Percentiles rank a stretch among this genome's conserved stretches.
Conservation (phyloP, 208 protist species). For the Strigomonas galati region DNA sequence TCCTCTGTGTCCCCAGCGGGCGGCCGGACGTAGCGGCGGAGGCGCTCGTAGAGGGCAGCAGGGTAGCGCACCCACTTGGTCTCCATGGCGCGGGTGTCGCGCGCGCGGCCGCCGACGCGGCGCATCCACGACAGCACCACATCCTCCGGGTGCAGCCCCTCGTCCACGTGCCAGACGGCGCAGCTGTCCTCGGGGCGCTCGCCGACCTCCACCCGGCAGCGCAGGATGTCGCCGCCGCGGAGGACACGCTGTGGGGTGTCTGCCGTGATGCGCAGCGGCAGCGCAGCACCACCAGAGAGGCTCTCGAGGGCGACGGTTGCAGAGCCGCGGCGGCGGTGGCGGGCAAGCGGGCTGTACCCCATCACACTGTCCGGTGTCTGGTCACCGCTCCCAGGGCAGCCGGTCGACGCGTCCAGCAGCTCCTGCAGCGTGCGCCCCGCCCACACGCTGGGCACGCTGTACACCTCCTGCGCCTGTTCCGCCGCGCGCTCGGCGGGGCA, state of each 20-base stretch:
- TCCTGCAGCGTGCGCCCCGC: conserved; percentile 26
- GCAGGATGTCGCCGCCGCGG: conserved; percentile 36
- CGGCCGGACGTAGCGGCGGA: conserved; percentile 15
- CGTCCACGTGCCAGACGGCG: conserved; percentile 46
- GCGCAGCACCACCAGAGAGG: background rate
- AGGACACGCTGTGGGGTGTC: conserved; percentile 28
- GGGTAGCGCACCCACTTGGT: conserved; percentile 45
- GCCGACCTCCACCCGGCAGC: conserved; percentile 7
- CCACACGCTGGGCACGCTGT: conserved; percentile 31
- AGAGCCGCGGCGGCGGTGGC: background rate
- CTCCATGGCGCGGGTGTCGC: conserved; percentile 34
- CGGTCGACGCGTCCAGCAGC: conserved; percentile 20
- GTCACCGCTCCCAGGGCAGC: background rate
- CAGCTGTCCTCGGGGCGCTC: background rate
- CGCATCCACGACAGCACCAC: conserved; percentile 51
- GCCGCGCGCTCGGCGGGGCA: background rate
- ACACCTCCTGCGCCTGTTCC: conserved; percentile 29
- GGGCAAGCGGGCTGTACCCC: conserved; percentile 23
- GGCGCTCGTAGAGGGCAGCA: background rate
- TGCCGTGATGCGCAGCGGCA: conserved; percentile 3
- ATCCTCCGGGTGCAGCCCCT: conserved; percentile 36
- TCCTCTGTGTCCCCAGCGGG: conserved; percentile 14
- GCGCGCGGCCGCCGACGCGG: conserved; percentile 32
- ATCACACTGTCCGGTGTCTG: conserved; percentile 24
- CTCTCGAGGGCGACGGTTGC: background rate